A percentile compares a stretch with the other conserved stretches of the same genome.
Evolutionary conservation across 2,329 filamentous ascomycete genomes (phyloP).

Genomic region (Amesomyces nigricolor): DNA sequence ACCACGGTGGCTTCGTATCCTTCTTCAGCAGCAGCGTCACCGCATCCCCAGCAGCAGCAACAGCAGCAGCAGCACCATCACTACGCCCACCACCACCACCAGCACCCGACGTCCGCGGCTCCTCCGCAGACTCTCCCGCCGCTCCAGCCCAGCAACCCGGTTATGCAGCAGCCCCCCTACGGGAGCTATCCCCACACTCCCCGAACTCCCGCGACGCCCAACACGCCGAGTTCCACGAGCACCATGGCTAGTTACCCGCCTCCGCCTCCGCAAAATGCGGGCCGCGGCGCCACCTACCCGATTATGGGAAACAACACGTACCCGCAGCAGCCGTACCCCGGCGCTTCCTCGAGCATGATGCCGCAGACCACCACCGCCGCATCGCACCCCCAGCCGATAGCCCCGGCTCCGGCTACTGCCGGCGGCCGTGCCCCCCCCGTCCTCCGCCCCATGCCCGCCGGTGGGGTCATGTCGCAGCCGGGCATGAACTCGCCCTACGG

Average conservation of each 20-base stretch:
- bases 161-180: conserved; percentile 48
- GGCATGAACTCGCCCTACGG: conserved; percentile 57
- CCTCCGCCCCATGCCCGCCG: conserved; percentile 65
- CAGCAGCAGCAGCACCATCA: conserved; percentile 23
- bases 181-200: conserved; percentile 57
- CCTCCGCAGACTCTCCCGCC: conserved; percentile 53
- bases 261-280: conserved; percentile 39
- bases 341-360: conserved; percentile 55
- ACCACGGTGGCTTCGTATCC: conserved; percentile 43
- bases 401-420: conserved; percentile 59
- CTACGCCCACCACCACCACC: conserved; percentile 23
- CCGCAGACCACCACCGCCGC: conserved; percentile 60
- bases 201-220: conserved; percentile 57
- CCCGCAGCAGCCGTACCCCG: conserved; percentile 49
- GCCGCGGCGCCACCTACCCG: conserved; percentile 46
- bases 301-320: conserved; percentile 50
- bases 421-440: conserved; percentile 53
- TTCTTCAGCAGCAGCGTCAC: conserved; percentile 38
- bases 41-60: conserved; percentile 33
- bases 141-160: conserved; percentile 42
- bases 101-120: conserved; percentile 36
- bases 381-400: conserved; percentile 69
- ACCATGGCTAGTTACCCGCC: conserved; percentile 51
- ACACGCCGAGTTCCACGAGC: conserved; percentile 51
- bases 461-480: conserved; percentile 55